Base-by-base conservation (phyloP, 2,329 filamentous ascomycete genomes). In the Zelopaecilomyces penicillatus region DNA sequence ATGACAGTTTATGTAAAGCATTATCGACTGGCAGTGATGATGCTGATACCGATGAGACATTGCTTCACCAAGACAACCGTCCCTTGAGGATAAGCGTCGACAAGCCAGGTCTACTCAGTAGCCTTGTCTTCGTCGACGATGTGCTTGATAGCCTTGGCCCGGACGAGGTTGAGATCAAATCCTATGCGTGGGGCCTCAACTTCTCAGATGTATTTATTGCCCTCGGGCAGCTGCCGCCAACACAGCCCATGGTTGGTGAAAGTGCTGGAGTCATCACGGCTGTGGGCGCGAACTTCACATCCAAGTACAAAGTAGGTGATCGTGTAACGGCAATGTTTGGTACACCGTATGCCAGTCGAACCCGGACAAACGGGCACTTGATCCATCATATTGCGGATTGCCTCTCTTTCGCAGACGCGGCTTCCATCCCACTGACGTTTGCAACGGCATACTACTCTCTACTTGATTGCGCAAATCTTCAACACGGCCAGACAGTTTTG, bases 221-320 rank as follows among this genome's bases (percentile, higher is more conserved):
- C 1, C 43, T 55, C 19, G 52, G 56, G 2, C 42, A 34, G 37
- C 5, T 11, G 37, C 12, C n/a, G 32, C 43, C 3, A 39, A 54
- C n/a, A 38, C 57, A 8, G 53, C 56, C 3, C 54, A 56, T 6
- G 65, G 65, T 39, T 57, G 56, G 19, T 19, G 19, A 19, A 19
- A 19, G 19, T 27, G 51, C 59, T 5, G 65, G 65, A 6, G 46
- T 60, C 9, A 52, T 63, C 3, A 48, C 54, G 3, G 50, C 52
- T 6, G 58, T 65, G 3, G 65, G 60, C 4, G 37, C 41, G 8
- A 52, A 53, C 7, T 55, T 60, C 41, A 45, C 29, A 11, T 38
- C 45, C 29, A 30, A 32, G 6, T 52, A 60, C 12, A 51, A 46
- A 28, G 39, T 47, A 5, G 62, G 36, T 11, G 37, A 38, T 29